Evolutionary conservation across 2,329 filamentous ascomycete species (phyloP).

Genomic region (Arthrinium puccinioides): DNA sequence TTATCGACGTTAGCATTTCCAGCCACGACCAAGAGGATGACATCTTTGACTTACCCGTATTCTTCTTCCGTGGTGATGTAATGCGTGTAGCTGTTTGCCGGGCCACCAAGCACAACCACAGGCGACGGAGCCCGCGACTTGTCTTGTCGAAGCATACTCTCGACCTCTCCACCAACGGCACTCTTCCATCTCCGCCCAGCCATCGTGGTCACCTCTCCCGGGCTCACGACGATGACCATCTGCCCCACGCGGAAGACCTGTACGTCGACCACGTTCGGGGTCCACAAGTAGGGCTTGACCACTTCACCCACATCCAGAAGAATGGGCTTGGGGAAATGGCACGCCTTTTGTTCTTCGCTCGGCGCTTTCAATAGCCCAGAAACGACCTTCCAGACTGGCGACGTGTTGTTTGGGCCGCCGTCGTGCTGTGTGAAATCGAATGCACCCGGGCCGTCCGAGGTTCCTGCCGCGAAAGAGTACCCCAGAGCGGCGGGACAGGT

Average conservation of each 20-base stretch:
- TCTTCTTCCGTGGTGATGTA: constrained; percentile 77
- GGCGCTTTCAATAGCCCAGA: constrained; percentile 66
- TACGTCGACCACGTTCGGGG: constrained; percentile 84
- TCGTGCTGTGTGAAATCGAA: constrained; percentile 93
- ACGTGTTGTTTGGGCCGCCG: constrained; percentile 56
- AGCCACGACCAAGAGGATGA: constrained; percentile 10
- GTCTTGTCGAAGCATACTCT: constrained; percentile 27
- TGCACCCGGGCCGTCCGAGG: constrained; percentile 80
- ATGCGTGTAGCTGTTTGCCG: constrained; percentile 85
- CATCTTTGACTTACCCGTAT: constrained; percentile 40
- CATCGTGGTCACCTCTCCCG: constrained; percentile 91
- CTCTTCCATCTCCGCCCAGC: constrained; percentile 79
- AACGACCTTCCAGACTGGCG: constrained; percentile 72
- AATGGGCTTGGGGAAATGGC: constrained; percentile 77
- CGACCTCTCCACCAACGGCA: constrained; percentile 52
- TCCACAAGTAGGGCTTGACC: constrained; percentile 74
- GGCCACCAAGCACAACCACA: constrained; percentile 78
- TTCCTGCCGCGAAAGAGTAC: constrained; percentile 89
- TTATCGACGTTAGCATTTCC: constrained; percentile 20
- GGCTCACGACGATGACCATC: constrained; percentile 73
- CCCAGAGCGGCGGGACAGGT: constrained; percentile 86
- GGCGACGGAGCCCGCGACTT: constrained; percentile 38
- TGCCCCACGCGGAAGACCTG: constrained; percentile 81
- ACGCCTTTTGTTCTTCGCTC: constrained; percentile 60
- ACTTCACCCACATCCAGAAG: constrained; percentile 83